Evolutionary conservation across 768 basidiomycete species (phyloP).

Genomic region (Asterophora lycoperdoides): DNA sequence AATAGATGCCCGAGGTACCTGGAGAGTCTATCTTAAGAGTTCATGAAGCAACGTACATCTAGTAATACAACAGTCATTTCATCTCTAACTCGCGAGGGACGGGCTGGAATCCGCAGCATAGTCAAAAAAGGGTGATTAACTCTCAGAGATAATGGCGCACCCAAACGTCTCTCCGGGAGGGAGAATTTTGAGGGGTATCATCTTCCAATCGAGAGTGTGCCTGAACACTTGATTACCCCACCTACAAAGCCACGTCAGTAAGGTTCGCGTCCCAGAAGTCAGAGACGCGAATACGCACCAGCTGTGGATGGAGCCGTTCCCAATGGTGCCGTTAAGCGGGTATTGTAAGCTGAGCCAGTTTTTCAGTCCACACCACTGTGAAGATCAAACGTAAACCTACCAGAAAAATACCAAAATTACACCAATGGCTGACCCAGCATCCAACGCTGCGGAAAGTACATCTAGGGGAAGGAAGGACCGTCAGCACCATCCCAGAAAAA

Average conservation of each 20-base stretch:
- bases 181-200: conserved; percentile 23
- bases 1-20: background rate
- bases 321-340: conserved; percentile 38
- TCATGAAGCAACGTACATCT: conserved; percentile 8
- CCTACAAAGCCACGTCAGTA: background rate
- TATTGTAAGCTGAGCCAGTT: conserved; percentile 37
- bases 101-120: background rate
- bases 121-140: background rate
- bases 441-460: conserved; percentile 71
- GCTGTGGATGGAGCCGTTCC: conserved; percentile 28
- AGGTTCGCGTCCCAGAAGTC: too few relatives aligned
- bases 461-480: conserved; percentile 32
- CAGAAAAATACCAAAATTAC: conserved; percentile 66
- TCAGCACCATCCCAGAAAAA: background rate
- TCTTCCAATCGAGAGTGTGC: conserved; percentile 33
- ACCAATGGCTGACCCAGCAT: conserved; percentile 67
- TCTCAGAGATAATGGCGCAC: conserved; percentile 13
- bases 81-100: background rate
- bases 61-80: conserved; percentile 7
- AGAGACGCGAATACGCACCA: conserved; percentile 25
- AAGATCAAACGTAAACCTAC: conserved; percentile 31
- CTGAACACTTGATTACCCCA: conserved; percentile 29
- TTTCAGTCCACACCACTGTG: background rate
- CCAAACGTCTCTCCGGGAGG: conserved; percentile 31
- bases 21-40: conserved; percentile 7